phyloP scores from a whole-genome alignment of 2,329 filamentous ascomycete species.

The Endocalyx cinctus region DNA sequence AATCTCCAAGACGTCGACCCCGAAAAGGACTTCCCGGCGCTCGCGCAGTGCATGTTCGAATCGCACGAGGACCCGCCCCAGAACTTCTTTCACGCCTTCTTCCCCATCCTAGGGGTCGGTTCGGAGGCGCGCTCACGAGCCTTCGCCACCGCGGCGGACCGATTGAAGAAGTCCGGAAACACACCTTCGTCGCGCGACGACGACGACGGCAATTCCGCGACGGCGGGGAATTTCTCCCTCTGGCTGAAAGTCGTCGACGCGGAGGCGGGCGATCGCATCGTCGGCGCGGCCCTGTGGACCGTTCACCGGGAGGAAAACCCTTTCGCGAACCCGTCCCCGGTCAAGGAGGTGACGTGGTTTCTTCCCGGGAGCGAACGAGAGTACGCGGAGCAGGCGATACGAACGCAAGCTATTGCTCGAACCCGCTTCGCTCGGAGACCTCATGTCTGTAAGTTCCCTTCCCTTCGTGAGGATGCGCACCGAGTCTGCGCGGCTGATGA shows the following conservation, averaged over 20 bases:
- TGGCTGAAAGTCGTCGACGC: conserved; percentile 28
- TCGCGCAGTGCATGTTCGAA: conserved; percentile 19
- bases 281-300: conserved; percentile 25
- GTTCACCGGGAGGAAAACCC: conserved; percentile 24
- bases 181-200: conserved; percentile 16
- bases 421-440: conserved; percentile 12
- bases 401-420: conserved; percentile 8
- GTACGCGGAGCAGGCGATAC: conserved; percentile 15
- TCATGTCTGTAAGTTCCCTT: conserved; percentile 19
- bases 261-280: conserved; percentile 22
- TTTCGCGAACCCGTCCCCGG: conserved; percentile 15
- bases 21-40: conserved; percentile 18
- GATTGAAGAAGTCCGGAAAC: too few relatives aligned
- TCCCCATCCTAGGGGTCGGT: conserved; percentile 18
- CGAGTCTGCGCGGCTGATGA: too few relatives aligned
- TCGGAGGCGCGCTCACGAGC: too few relatives aligned
- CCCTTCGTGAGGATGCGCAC: too few relatives aligned
- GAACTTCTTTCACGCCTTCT: conserved; percentile 21
- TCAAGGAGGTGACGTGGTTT: conserved; percentile 28
- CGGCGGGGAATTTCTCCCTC: conserved; percentile 18
- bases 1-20: too few relatives aligned
- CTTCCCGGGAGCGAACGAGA: conserved; percentile 20
- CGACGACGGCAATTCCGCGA: conserved; percentile 15
- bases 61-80: conserved; percentile 22
- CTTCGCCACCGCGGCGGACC: too few relatives aligned